These are phyloP conservation scores for Diacronema lutheri DNA, from an alignment of 78 protist genomes.

Conservation along the genomic window DNA sequence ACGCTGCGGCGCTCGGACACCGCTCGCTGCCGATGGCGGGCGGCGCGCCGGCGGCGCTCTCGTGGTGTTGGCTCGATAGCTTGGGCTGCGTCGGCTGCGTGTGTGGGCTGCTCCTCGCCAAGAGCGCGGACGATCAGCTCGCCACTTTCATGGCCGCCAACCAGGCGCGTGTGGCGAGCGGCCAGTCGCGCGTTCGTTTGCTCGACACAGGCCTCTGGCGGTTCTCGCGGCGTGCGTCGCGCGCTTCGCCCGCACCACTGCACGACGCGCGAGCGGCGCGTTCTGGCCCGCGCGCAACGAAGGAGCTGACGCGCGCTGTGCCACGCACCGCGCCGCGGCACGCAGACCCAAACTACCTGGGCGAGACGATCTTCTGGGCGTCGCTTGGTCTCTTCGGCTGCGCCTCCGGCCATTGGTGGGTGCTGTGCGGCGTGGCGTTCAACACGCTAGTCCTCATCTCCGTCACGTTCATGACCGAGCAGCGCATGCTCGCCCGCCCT, in stretches of 20 bases:
- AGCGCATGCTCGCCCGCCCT: neutral
- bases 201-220: constrained; percentile 18
- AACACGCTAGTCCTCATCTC: neutral
- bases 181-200: neutral
- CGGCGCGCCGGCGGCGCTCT: neutral
- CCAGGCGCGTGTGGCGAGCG: neutral
- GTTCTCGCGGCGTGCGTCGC: constrained; percentile 40
- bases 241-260: too few relatives aligned
- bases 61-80: neutral
- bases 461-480: neutral
- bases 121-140: constrained; percentile 1
- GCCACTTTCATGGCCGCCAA: neutral
- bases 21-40: neutral
- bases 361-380: constrained; percentile 25
- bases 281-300: too few relatives aligned
- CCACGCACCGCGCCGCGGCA: too few relatives aligned
- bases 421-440: neutral
- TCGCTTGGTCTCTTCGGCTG: neutral
- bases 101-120: neutral
- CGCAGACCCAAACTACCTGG: constrained; percentile 39
- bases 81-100: neutral
- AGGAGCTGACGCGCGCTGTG: too few relatives aligned
- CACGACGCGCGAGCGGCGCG: too few relatives aligned
- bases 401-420: neutral
- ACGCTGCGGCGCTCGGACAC: neutral